A percentile compares a stretch with the other conserved stretches of the same genome.
Evolutionary conservation across 2,329 filamentous ascomycete genomes (phyloP).

Genomic region (Fonsecaea pugnacius): DNA sequence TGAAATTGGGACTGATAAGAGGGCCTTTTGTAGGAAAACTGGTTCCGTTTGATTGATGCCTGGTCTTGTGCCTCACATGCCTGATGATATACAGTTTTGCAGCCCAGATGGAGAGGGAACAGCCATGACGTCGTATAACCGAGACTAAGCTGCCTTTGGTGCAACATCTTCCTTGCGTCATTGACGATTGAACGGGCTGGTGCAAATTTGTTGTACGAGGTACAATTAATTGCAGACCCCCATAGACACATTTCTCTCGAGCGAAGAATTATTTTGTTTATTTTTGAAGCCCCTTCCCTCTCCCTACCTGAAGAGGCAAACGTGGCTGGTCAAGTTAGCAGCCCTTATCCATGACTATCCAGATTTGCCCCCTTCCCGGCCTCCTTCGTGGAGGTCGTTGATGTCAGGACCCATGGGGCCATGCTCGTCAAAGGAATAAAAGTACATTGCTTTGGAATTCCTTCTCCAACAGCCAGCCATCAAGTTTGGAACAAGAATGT

Average conservation of each 20-base stretch:
- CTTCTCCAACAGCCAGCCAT: slow-evolving; percentile 5
- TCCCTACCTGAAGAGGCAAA: background rate
- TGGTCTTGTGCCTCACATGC: slow-evolving; percentile 1
- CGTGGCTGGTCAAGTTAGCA: slow-evolving; percentile 38
- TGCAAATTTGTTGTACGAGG: background rate
- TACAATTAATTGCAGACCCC: background rate
- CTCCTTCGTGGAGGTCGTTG: background rate
- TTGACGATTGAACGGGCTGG: slow-evolving; percentile 8
- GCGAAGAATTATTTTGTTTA: slow-evolving; percentile 33
- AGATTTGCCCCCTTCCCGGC: background rate
- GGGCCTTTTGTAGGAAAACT: background rate
- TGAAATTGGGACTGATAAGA: background rate
- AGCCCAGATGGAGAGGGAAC: background rate
- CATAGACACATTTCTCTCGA: slow-evolving; percentile 3
- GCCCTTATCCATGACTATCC: slow-evolving; percentile 22
- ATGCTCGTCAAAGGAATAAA: slow-evolving; percentile 13
- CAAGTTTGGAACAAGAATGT: slow-evolving; percentile 6
- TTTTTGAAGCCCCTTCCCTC: slow-evolving; percentile 12
- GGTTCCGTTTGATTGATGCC: slow-evolving; percentile 15
- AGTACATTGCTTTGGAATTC: slow-evolving; percentile 12
- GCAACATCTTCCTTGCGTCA: background rate
- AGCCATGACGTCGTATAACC: slow-evolving; percentile 14
- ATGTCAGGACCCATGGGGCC: background rate
- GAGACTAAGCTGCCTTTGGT: slow-evolving; percentile 1
- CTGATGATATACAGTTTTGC: background rate